Percentiles rank a stretch among this genome's conserved stretches.
phyloP scores from a whole-genome alignment of 2,329 filamentous ascomycete genomes.

The Arthroderma sp. region DNA sequence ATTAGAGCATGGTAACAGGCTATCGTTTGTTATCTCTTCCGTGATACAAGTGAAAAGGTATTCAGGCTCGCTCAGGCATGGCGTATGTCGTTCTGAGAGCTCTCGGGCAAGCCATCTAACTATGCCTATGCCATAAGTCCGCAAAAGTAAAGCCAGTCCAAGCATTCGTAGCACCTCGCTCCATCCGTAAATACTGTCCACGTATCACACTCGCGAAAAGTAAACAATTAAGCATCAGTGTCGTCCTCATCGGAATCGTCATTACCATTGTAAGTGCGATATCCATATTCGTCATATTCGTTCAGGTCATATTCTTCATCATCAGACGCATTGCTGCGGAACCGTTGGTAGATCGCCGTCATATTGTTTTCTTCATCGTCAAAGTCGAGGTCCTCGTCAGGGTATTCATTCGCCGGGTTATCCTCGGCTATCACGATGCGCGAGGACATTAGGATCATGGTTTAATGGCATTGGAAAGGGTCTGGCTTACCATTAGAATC shows the following conservation, averaged over 20 bases:
- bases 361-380: constrained; percentile 34
- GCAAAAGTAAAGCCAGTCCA: too few species aligned
- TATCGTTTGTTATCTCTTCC: too few species aligned
- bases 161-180: too few species aligned
- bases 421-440: constrained; percentile 29
- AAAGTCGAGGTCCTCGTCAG: constrained; percentile 36
- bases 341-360: constrained; percentile 26
- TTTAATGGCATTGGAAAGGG: constrained; percentile 3
- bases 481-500: constrained; percentile 44
- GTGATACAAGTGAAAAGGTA: too few species aligned
- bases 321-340: constrained; percentile 30
- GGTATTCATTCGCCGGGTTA: constrained; percentile 38
- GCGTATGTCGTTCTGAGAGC: too few species aligned
- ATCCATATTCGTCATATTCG: constrained; percentile 19
- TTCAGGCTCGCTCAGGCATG: too few species aligned
- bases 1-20: too few species aligned
- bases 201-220: too few species aligned
- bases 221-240: constrained; percentile 1
- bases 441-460: not conserved
- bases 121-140: too few species aligned
- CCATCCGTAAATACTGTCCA: too few species aligned
- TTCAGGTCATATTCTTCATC: constrained; percentile 33
- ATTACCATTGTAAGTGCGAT: constrained; percentile 15
- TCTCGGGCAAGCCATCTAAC: too few species aligned
- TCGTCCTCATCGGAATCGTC: constrained; percentile 15